These are phyloP conservation scores for Polychytrium aggregatum DNA, from an alignment of 192 early-diverging fungal species.

Conservation along the genomic window DNA sequence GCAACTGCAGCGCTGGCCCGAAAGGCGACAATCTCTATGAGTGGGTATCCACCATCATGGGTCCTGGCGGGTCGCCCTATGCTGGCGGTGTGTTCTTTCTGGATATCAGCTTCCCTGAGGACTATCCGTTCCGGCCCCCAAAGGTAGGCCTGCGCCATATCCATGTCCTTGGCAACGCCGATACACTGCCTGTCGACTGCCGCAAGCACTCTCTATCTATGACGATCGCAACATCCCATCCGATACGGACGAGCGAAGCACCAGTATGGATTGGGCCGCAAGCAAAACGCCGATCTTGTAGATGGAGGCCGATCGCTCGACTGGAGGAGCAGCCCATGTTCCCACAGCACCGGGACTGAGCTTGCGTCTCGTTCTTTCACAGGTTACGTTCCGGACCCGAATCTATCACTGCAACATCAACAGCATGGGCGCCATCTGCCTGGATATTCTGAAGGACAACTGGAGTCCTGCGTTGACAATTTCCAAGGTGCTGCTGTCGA, in stretches of 20 bases:
- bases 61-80: conserved; percentile 83
- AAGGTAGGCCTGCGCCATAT: conserved; percentile 38
- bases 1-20: conserved; percentile 89
- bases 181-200: too few relatives aligned
- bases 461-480: conserved; percentile 95
- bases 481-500: conserved; percentile 89
- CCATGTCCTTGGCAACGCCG: background rate
- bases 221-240: too few relatives aligned
- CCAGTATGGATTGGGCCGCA: too few relatives aligned
- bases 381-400: conserved; percentile 80
- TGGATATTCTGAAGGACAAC: conserved; percentile 95
- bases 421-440: conserved; percentile 78
- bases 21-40: conserved; percentile 94
- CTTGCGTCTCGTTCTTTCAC: background rate
- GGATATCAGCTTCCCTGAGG: conserved; percentile 81
- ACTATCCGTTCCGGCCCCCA: conserved; percentile 95
- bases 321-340: too few relatives aligned
- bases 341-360: too few relatives aligned
- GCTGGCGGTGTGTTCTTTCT: conserved; percentile 82
- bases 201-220: too few relatives aligned
- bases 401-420: conserved; percentile 99
- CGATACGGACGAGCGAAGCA: too few relatives aligned
- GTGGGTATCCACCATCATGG: conserved; percentile 90
- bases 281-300: too few relatives aligned
- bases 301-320: background rate